Evolutionary conservation across 305 asterid genomes (phyloP).

Genomic region (Fraxinus sp.): DNA sequence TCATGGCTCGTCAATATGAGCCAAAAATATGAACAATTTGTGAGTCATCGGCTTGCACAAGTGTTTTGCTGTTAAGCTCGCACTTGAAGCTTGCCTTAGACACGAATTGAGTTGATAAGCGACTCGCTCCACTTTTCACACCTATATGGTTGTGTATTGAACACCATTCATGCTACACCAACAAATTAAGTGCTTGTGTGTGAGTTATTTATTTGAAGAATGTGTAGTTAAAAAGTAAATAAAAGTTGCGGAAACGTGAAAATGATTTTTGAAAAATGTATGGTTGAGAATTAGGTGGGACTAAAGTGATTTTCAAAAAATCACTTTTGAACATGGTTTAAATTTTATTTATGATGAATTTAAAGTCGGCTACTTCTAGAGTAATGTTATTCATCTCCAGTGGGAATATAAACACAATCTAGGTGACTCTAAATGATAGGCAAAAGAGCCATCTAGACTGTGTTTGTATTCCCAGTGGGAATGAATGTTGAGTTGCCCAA

Average conservation of each 20-base stretch:
- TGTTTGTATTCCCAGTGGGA: too few relatives aligned
- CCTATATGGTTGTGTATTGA: background rate
- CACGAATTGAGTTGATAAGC: background rate
- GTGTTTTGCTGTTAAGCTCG: background rate
- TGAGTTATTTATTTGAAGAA: background rate
- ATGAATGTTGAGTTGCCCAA: background rate
- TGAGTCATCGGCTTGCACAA: background rate
- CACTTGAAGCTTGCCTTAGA: background rate
- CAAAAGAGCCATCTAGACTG: too few relatives aligned
- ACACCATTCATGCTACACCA: background rate
- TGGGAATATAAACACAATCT: too few relatives aligned
- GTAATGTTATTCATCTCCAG: too few relatives aligned
- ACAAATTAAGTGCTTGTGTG: background rate
- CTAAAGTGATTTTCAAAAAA: background rate
- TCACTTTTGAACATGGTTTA: background rate
- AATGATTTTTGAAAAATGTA: background rate
- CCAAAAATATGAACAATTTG: background rate
- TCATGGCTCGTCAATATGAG: background rate
- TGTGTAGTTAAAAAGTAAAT: background rate
- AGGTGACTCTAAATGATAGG: too few relatives aligned
- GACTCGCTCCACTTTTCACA: background rate
- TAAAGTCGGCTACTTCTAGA: background rate
- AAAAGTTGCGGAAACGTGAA: background rate
- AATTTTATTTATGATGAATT: background rate
- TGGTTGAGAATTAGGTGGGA: background rate